A percentile compares a stretch with the other conserved stretches of the same genome.
Conservation (phyloP, 2,329 filamentous ascomycete genomes). For the Xylariaceae sp. region DNA sequence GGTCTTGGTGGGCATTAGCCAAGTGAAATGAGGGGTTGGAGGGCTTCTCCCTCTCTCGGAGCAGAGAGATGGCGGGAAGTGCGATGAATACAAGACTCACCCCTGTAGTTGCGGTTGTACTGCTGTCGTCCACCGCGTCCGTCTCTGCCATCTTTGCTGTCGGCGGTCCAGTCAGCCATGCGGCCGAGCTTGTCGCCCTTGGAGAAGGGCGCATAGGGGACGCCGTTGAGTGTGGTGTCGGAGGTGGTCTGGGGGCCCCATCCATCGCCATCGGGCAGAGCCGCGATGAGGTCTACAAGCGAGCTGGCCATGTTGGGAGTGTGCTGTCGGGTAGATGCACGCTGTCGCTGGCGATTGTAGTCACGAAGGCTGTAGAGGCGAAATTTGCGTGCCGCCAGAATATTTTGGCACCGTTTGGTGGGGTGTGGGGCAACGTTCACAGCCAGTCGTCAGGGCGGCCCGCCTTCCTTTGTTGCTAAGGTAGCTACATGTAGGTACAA, state of each 20-base stretch:
- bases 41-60: not conserved
- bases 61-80: not conserved
- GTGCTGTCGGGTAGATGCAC: not conserved
- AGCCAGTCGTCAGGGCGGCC: not conserved
- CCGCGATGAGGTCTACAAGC: constrained; percentile 62
- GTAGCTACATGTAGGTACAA: not conserved
- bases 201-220: constrained; percentile 96
- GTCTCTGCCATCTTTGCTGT: constrained; percentile 79
- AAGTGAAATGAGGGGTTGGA: constrained; percentile 16
- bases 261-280: constrained; percentile 70
- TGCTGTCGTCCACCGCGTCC: constrained; percentile 74
- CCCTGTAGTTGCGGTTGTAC: constrained; percentile 91
- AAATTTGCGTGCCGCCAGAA: constrained; percentile 28
- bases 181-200: constrained; percentile 98
- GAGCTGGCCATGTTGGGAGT: constrained; percentile 26
- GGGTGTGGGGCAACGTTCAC: constrained; percentile 25
- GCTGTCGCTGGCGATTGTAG: constrained; percentile 3
- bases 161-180: constrained; percentile 97
- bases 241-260: constrained; percentile 84
- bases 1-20: constrained; percentile 55
- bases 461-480: no score
- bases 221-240: constrained; percentile 88
- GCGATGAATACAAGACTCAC: constrained; percentile 45
- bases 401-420: constrained; percentile 31
- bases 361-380: constrained; percentile 13